Percentiles rank a stretch among this genome's conserved stretches.
Conservation (phyloP, 768 basidiomycete genomes). For the Tulasnella sp. region DNA sequence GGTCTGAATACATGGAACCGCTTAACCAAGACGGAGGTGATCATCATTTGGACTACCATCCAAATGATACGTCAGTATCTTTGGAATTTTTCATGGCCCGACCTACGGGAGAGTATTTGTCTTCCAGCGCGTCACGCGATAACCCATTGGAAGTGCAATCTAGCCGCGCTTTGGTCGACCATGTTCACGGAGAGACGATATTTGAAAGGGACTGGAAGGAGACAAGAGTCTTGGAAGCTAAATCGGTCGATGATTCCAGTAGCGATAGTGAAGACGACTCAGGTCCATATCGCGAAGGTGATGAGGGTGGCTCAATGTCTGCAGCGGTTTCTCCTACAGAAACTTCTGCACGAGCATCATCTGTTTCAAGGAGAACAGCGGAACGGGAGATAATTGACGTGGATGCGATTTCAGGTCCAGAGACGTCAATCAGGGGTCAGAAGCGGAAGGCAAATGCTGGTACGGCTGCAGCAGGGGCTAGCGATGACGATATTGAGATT, state of each 20-base stretch:
- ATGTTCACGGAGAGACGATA: conserved; percentile 12
- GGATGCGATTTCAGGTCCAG: conserved; percentile 7
- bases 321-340: conserved; percentile 1
- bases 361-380: conserved; percentile 1
- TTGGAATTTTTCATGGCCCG: conserved; percentile 14
- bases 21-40: not conserved
- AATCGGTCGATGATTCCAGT: not conserved
- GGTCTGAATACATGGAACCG: conserved; percentile 14
- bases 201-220: conserved; percentile 17
- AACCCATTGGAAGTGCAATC: not conserved
- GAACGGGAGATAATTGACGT: conserved; percentile 13
- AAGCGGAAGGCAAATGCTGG: conserved; percentile 3
- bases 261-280: conserved; percentile 5
- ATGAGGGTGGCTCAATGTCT: not conserved
- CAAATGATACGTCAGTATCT: conserved; percentile 14
- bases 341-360: not conserved
- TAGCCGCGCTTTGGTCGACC: conserved; percentile 4
- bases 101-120: not conserved
- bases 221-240: not conserved
- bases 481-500: conserved; percentile 13
- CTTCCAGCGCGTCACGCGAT: too few species aligned
- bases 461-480: not conserved
- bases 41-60: not conserved
- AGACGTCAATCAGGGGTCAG: not conserved
- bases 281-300: not conserved